Evolutionary conservation across 1,284 basidiomycete genomes (phyloP).

Genomic region (Puccinia triticina): DNA sequence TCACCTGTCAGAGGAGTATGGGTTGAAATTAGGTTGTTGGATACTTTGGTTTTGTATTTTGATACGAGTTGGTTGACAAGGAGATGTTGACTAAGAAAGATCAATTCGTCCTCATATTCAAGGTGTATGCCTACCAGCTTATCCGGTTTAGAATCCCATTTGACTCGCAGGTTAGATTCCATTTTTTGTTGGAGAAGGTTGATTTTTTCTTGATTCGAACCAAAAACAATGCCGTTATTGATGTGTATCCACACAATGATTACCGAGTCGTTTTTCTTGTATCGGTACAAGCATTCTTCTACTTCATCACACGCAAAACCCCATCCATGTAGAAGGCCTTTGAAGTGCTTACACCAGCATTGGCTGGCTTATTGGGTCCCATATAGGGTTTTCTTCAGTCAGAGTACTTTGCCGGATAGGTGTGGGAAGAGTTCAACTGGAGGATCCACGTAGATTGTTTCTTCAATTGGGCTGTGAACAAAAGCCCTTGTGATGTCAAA

Average conservation of each 20-base stretch:
- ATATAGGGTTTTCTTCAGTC: too few species aligned
- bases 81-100: neutral
- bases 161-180: neutral
- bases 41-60: neutral
- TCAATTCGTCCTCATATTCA: neutral
- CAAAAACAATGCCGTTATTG: slow-evolving; percentile 1
- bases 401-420: neutral
- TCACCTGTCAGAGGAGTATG: too few species aligned
- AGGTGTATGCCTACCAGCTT: neutral
- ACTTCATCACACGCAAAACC: too few species aligned
- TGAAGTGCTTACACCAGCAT: too few species aligned
- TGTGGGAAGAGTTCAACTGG: neutral
- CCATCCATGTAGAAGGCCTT: too few species aligned
- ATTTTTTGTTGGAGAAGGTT: neutral
- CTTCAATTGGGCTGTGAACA: neutral
- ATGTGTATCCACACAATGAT: slow-evolving; percentile 14
- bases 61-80: neutral
- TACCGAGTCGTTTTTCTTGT: neutral
- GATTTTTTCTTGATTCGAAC: neutral
- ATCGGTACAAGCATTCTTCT: neutral
- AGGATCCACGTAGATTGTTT: neutral
- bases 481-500: slow-evolving; percentile 13
- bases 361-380: too few species aligned
- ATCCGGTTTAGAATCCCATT: neutral
- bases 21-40: too few species aligned